Evolutionary conservation across 805 yeast genomes (phyloP).

Genomic region (Wilhelminamyces savonicus): DNA sequence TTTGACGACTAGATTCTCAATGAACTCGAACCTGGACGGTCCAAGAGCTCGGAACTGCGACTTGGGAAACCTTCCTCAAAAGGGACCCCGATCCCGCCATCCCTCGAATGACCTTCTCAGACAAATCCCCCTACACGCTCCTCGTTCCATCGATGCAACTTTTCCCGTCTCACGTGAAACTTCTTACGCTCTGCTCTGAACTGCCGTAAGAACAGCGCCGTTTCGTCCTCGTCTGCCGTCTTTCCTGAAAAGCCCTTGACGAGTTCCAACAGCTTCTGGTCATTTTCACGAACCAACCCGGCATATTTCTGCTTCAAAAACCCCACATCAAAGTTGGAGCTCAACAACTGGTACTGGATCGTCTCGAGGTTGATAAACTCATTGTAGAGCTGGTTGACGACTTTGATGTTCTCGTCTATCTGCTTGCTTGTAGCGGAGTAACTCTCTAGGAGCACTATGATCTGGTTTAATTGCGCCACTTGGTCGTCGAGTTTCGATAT

Average conservation of each 20-base stretch:
- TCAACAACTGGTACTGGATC: constrained; percentile 31
- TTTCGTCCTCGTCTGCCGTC: constrained; percentile 7
- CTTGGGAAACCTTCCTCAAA: too few species aligned
- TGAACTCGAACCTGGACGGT: too few species aligned
- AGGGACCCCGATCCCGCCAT: too few species aligned
- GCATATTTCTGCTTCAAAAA: constrained; percentile 22
- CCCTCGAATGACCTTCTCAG: too few species aligned
- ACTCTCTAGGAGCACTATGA: constrained; percentile 11
- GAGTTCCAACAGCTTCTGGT: constrained; percentile 14
- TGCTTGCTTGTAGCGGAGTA: constrained; percentile 13
- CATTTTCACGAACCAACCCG: constrained; percentile 14
- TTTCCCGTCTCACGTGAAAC: constrained; percentile 32
- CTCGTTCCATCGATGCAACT: constrained; percentile 36
- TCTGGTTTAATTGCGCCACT: constrained; percentile 12
- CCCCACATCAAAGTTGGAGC: constrained; percentile 30
- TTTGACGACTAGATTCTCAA: too few species aligned
- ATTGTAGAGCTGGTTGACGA: constrained; percentile 18
- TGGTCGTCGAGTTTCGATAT: constrained; percentile 10
- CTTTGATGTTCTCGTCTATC: constrained; percentile 18
- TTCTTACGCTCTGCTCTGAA: constrained; percentile 18
- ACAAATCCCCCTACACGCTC: constrained; percentile 38
- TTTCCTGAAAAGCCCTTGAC: constrained; percentile 5
- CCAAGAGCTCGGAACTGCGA: too few species aligned
- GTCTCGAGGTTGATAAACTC: constrained; percentile 31
- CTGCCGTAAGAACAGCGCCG: constrained; percentile 10